A percentile compares a stretch with the other conserved stretches of the same genome.
These are phyloP conservation scores for Clarireedia homoeocarpa DNA, from an alignment of 2,329 filamentous ascomycete species.

Conservation along the genomic window DNA sequence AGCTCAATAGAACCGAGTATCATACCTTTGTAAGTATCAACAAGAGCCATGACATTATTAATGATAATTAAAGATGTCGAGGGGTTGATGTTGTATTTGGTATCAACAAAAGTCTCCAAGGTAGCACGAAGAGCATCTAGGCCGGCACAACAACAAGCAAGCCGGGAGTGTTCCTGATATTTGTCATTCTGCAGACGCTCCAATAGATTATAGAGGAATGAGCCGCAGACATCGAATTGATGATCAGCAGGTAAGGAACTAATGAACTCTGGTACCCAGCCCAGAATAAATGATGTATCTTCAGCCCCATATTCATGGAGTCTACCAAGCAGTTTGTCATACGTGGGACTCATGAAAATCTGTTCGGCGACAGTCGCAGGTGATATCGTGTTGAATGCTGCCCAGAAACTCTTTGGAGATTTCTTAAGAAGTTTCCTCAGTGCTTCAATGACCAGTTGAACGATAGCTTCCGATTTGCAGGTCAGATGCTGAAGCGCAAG, in stretches of 20 bases:
- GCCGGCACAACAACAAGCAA: slow-evolving; percentile 56
- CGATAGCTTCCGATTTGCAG: slow-evolving; percentile 43
- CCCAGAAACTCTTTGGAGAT: slow-evolving; percentile 77
- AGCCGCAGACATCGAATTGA: slow-evolving; percentile 70
- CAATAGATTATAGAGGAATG: slow-evolving; percentile 69
- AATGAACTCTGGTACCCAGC: slow-evolving; percentile 74
- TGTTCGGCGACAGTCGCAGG: slow-evolving; percentile 77
- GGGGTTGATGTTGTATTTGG: slow-evolving; percentile 39
- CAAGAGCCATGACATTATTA: slow-evolving; percentile 57
- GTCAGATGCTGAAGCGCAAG: slow-evolving; percentile 50
- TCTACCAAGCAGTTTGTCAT: slow-evolving; percentile 52
- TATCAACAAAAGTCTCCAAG: slow-evolving; percentile 46
- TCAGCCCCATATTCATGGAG: slow-evolving; percentile 46
- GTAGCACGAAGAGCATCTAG: slow-evolving; percentile 52
- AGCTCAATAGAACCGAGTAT: slow-evolving; percentile 48
- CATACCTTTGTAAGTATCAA: slow-evolving; percentile 53
- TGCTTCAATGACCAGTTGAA: slow-evolving; percentile 62
- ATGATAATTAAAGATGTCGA: slow-evolving; percentile 53
- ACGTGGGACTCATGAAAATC: slow-evolving; percentile 65
- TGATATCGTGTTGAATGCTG: slow-evolving; percentile 73
- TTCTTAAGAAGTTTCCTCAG: slow-evolving; percentile 66
- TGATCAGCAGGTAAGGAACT: slow-evolving; percentile 68
- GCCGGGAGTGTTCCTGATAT: slow-evolving; percentile 49
- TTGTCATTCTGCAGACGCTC: slow-evolving; percentile 49
- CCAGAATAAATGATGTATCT: slow-evolving; percentile 53